These are phyloP conservation scores for Coemansia sp. DNA, from an alignment of 192 early-diverging fungal genomes.

Conservation along the genomic window DNA sequence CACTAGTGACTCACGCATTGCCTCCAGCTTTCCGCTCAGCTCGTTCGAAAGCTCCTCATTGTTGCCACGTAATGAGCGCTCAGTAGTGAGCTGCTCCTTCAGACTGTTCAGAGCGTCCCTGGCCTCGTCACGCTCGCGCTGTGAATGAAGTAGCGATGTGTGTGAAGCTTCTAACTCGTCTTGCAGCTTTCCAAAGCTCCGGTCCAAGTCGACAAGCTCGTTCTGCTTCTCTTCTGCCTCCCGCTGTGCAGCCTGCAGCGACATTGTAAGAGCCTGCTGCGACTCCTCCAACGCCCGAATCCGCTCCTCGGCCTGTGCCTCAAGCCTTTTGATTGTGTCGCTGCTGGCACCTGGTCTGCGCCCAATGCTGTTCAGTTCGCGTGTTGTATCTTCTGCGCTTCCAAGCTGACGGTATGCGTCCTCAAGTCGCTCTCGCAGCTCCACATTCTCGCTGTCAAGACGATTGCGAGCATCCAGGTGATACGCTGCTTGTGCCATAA, in stretches of 20 bases:
- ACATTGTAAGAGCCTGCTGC: conserved; percentile 73
- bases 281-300: conserved; percentile 81
- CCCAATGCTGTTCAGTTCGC: conserved; percentile 59
- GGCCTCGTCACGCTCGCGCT: conserved; percentile 51
- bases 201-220: conserved; percentile 58
- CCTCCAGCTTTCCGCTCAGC: conserved; percentile 36
- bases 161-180: conserved; percentile 46
- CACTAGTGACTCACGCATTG: conserved; percentile 54
- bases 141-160: conserved; percentile 29
- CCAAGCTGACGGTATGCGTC: conserved; percentile 57
- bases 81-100: conserved; percentile 35
- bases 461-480: conserved; percentile 66
- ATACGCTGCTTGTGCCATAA: conserved; percentile 68
- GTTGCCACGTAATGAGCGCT: conserved; percentile 43
- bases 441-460: conserved; percentile 62
- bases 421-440: conserved; percentile 64
- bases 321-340: conserved; percentile 28
- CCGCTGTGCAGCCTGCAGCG: conserved; percentile 72
- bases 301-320: conserved; percentile 70
- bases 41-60: conserved; percentile 49
- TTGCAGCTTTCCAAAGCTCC: conserved; percentile 52
- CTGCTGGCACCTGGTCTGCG: conserved; percentile 5
- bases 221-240: conserved; percentile 79
- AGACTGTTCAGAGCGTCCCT: conserved; percentile 30
- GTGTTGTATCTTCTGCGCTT: conserved; percentile 59